phyloP scores from a whole-genome alignment of 2,329 filamentous ascomycete genomes.

The Passalora sequoiae region DNA sequence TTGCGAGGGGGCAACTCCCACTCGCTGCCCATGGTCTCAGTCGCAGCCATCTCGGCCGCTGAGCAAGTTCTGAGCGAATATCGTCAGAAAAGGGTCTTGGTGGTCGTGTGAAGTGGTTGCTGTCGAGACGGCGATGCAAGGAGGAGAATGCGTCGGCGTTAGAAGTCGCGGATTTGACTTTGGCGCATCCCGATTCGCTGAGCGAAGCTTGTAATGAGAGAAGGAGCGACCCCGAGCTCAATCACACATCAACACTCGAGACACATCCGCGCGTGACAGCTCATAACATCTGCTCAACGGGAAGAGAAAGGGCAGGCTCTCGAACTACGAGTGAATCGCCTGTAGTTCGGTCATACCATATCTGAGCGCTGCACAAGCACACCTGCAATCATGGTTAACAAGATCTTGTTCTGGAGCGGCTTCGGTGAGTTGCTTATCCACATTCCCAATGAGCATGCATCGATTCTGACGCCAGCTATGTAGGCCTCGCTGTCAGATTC shows the following conservation, averaged over 20 bases:
- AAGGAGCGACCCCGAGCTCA: constrained; percentile 4
- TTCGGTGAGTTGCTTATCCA: too few relatives aligned
- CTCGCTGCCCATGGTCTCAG: constrained; percentile 24
- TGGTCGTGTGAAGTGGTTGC: background rate
- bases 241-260: background rate
- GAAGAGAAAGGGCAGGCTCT: constrained; percentile 10
- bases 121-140: constrained; percentile 3
- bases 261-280: background rate
- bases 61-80: too few relatives aligned
- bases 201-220: background rate
- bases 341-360: too few relatives aligned
- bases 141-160: background rate
- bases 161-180: background rate
- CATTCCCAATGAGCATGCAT: too few relatives aligned
- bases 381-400: constrained; percentile 44
- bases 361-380: constrained; percentile 4
- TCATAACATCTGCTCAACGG: background rate
- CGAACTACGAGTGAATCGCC: background rate
- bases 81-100: too few relatives aligned
- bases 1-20: constrained; percentile 39
- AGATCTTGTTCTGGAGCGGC: constrained; percentile 76
- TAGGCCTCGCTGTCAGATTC: constrained; percentile 84
- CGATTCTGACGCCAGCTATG: constrained; percentile 13
- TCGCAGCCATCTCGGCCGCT: constrained; percentile 21
- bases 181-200: background rate